Percentiles rank a stretch among this genome's conserved stretches.
phyloP scores from a whole-genome alignment of 1,139 yeast species.

The Debaryomyces sp. region DNA sequence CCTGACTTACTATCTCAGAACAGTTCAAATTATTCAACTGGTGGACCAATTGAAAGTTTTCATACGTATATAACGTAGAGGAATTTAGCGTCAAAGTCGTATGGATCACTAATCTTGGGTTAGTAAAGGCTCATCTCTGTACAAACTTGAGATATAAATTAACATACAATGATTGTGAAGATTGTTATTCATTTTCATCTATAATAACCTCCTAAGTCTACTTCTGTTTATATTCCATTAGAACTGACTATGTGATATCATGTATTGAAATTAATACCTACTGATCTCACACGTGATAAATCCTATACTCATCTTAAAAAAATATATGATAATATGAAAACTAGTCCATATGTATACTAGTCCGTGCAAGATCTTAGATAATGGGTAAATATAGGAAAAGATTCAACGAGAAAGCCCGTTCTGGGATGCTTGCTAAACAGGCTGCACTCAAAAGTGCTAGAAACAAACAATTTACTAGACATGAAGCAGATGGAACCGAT shows the following conservation, averaged over 20 bases:
- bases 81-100: constrained; percentile 55
- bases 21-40: constrained; percentile 47
- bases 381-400: constrained; percentile 86
- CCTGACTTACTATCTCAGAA: constrained; percentile 57
- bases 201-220: too few relatives aligned
- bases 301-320: constrained; percentile 7
- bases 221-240: background rate
- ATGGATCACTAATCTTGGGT: constrained; percentile 35
- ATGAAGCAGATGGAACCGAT: constrained; percentile 37
- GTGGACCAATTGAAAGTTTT: constrained; percentile 45
- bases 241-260: background rate
- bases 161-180: constrained; percentile 38
- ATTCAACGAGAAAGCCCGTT: constrained; percentile 82
- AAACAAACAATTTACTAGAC: constrained; percentile 64
- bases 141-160: background rate
- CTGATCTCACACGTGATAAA: background rate
- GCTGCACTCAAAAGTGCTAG: constrained; percentile 68
- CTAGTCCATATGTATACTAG: background rate
- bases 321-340: constrained; percentile 2
- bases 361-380: background rate
- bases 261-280: background rate
- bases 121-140: constrained; percentile 11
- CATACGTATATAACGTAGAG: constrained; percentile 58
- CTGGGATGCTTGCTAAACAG: constrained; percentile 84
- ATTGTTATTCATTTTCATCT: constrained; percentile 25